A percentile compares a stretch with the other conserved stretches of the same genome.
Evolutionary conservation across 2,329 filamentous ascomycete genomes (phyloP).

Genomic region (Aspergillus neotritici): DNA sequence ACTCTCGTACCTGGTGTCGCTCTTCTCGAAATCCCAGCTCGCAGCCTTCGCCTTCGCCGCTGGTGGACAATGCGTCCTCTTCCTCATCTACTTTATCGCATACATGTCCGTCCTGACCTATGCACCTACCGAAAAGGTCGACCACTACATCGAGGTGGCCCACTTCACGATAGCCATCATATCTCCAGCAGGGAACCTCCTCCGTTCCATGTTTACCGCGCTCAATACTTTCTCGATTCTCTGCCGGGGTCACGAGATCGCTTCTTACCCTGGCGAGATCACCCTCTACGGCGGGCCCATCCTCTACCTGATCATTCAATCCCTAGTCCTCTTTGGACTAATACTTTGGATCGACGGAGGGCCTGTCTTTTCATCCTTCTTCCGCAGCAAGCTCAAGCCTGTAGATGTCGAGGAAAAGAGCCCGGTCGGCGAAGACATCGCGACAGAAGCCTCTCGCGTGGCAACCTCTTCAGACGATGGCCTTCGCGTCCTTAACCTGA

Average conservation of each 20-base stretch:
- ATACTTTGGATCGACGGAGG: conserved; percentile 79
- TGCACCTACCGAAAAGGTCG: conserved; percentile 62
- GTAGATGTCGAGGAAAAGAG: conserved; percentile 39
- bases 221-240: conserved; percentile 80
- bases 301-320: conserved; percentile 72
- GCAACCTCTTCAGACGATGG: conserved; percentile 56
- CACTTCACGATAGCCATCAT: conserved; percentile 71
- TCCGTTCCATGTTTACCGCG: conserved; percentile 67
- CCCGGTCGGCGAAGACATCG: conserved; percentile 54
- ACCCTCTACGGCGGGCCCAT: conserved; percentile 77
- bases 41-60: conserved; percentile 79
- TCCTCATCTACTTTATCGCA: conserved; percentile 65
- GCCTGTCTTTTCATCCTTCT: conserved; percentile 50
- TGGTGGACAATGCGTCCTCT: conserved; percentile 66
- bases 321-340: conserved; percentile 62
- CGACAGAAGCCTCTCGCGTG: conserved; percentile 59
- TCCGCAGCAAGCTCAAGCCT: conserved; percentile 42
- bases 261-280: conserved; percentile 64
- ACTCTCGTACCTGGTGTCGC: conserved; percentile 72
- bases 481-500: conserved; percentile 72
- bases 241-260: conserved; percentile 59
- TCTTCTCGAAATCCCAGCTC: conserved; percentile 72
- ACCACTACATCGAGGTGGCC: conserved; percentile 60
- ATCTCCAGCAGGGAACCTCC: conserved; percentile 69
- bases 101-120: conserved; percentile 72